A percentile compares a stretch with the other conserved stretches of the same genome.
Conservation (phyloP, 108 stramenopile species). For the Cyclotella cryptica region DNA sequence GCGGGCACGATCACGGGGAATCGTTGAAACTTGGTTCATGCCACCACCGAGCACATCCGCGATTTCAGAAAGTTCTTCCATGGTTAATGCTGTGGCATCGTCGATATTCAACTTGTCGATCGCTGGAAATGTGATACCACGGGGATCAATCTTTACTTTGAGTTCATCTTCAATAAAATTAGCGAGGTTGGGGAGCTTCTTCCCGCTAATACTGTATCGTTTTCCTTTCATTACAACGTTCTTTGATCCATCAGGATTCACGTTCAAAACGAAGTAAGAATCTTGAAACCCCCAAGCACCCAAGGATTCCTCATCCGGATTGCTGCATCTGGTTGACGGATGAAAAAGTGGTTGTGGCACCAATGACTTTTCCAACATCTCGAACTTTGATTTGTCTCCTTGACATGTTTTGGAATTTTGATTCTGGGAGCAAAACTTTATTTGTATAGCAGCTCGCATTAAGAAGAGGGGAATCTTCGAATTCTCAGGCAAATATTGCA, state of each 20-base stretch:
- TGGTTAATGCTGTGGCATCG: slow-evolving; percentile 22
- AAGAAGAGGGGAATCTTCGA: slow-evolving; percentile 53
- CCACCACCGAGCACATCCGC: slow-evolving; percentile 22
- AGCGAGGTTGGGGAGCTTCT: slow-evolving; percentile 64
- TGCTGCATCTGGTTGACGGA: background rate
- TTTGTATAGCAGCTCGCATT: slow-evolving; percentile 56
- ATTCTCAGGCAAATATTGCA: slow-evolving; percentile 56
- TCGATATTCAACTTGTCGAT: slow-evolving; percentile 3
- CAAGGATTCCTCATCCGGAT: slow-evolving; percentile 63
- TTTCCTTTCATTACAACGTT: slow-evolving; percentile 78
- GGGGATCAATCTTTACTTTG: slow-evolving; percentile 63
- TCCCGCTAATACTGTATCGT: slow-evolving; percentile 70
- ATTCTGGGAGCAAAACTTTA: slow-evolving; percentile 16
- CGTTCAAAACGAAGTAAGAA: slow-evolving; percentile 72
- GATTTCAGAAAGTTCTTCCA: slow-evolving; percentile 27
- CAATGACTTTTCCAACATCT: background rate
- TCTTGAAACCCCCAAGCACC: slow-evolving; percentile 90
- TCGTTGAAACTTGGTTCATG: slow-evolving; percentile 46
- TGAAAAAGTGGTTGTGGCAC: background rate
- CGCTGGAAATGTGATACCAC: slow-evolving; percentile 37
- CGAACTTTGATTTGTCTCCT: background rate
- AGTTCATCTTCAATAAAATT: slow-evolving; percentile 82
- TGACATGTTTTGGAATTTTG: background rate
- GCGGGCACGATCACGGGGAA: slow-evolving; percentile 60
- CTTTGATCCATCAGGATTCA: slow-evolving; percentile 46